phyloP scores from a whole-genome alignment of 257 asterid genomes.

The Solanum peruvianum region DNA sequence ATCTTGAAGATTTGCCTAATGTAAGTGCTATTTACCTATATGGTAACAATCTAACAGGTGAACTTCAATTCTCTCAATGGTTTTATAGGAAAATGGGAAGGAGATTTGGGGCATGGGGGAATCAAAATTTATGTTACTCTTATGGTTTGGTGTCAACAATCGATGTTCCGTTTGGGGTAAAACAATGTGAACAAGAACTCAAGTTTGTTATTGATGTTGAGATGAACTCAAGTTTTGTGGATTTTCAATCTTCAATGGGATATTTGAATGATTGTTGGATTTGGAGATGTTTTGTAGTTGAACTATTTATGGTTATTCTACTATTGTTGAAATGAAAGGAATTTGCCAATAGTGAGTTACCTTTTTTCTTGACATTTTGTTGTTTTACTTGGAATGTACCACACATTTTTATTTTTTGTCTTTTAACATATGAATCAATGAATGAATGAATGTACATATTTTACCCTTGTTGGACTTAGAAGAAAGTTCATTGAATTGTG shows the following conservation, averaged over 20 bases:
- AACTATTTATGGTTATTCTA: conserved; percentile 14
- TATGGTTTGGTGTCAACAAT: conserved; percentile 9
- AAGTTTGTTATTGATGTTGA: neutral
- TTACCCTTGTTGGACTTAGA: neutral
- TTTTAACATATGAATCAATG: neutral
- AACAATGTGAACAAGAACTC: conserved; percentile 30
- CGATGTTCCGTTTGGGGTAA: conserved; percentile 59
- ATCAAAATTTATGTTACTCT: conserved; percentile 65
- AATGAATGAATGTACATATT: neutral
- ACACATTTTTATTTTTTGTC: neutral
- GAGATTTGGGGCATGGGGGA: conserved; percentile 81
- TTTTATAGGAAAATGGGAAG: conserved; percentile 73
- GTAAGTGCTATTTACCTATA: conserved; percentile 56
- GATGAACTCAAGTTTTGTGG: conserved; percentile 9
- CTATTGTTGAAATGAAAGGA: neutral
- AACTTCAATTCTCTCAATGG: conserved; percentile 46
- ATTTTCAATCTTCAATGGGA: conserved; percentile 3
- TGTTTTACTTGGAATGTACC: neutral
- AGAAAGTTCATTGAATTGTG: neutral
- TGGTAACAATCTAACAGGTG: conserved; percentile 80
- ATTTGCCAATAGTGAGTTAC: neutral
- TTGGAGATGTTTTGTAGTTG: conserved; percentile 12
- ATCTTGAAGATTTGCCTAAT: conserved; percentile 45
- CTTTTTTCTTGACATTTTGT: neutral
- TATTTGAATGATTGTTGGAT: conserved; percentile 15